Evolutionary conservation across 495 filamentous ascomycete genomes (phyloP).

Genomic region (Tuber brumale): DNA sequence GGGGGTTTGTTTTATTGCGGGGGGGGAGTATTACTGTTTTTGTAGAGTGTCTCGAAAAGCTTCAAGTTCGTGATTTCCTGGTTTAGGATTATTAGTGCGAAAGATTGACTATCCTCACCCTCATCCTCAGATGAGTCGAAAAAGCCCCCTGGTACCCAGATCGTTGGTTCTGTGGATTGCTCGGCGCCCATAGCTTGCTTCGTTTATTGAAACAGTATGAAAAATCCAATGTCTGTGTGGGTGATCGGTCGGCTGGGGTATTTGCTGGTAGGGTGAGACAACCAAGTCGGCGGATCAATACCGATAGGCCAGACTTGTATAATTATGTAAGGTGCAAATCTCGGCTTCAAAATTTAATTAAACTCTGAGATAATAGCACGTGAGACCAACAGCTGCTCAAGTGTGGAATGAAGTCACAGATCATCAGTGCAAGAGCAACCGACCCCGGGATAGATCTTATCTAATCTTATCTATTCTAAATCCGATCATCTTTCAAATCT

Average conservation of each 20-base stretch:
- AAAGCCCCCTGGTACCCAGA: slow-evolving; percentile 53
- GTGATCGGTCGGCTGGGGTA: neutral
- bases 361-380: neutral
- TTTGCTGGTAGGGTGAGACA: neutral
- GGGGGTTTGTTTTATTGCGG: neutral
- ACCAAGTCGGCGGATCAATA: neutral
- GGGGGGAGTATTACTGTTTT: slow-evolving; percentile 50
- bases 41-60: slow-evolving; percentile 51
- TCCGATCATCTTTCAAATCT: neutral
- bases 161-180: slow-evolving; percentile 35
- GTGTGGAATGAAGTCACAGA: neutral
- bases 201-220: neutral
- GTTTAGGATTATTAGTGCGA: slow-evolving; percentile 63
- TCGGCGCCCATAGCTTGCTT: neutral
- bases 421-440: neutral
- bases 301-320: neutral
- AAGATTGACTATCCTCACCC: slow-evolving; percentile 43
- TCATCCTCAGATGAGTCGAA: slow-evolving; percentile 41
- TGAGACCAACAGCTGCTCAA: neutral
- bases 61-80: slow-evolving; percentile 57
- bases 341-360: neutral
- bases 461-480: neutral
- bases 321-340: neutral
- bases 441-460: neutral
- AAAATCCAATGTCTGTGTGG: neutral